Evolutionary conservation across 805 yeast species (phyloP), one percentile per base, ranked within the genome.

Genomic region (Teunomyces kruisii): DNA sequence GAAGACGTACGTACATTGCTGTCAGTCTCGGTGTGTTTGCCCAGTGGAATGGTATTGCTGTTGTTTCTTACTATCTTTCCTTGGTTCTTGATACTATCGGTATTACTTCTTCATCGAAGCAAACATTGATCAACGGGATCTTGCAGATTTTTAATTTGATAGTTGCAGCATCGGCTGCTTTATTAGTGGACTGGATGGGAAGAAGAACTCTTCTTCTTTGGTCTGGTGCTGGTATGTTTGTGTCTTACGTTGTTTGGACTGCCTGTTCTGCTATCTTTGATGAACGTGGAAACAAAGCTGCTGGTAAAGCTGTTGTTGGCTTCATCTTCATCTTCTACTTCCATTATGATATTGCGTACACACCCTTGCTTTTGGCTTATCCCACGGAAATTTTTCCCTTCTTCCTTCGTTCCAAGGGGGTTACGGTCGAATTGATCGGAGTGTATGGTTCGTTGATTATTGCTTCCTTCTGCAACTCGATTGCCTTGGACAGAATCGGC

Each of bases 41-140:
- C 72, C 79, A 74, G 54, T 52, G 73, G 32, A 71, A 79, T 12
- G 82, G 82, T 52, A 76, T 74, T 52, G 79, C 78, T 44, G 60
- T 78, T 46, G 76, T 75, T 22, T 71, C 79, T 4, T 78, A 75
- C 65, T 78, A 77, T 58, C 61, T 78, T 47, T 63, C 68, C 45
- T 66, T 70, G 50, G 84, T 80, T 10, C 67, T 79, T 48, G 56
- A 62, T 46, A 70, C 79, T 19, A 76, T 79, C 56, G 83, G 84
- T 45, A 74, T 79, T 51, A 75, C 76, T 40, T 67, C 64, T 13
- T 61, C 68, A 15, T 59, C 60, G 38, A 58, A 62, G 44, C 79
- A 78, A 58, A 67, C 78, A 44, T 57, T 72, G 39, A 70, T 78
- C 56, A 78, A 79, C 56, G 81, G 78, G 44, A 72, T 74, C 48